Evolutionary conservation across 352 stramenopile genomes (phyloP).

Genomic region (Phytopythium sindhum): DNA sequence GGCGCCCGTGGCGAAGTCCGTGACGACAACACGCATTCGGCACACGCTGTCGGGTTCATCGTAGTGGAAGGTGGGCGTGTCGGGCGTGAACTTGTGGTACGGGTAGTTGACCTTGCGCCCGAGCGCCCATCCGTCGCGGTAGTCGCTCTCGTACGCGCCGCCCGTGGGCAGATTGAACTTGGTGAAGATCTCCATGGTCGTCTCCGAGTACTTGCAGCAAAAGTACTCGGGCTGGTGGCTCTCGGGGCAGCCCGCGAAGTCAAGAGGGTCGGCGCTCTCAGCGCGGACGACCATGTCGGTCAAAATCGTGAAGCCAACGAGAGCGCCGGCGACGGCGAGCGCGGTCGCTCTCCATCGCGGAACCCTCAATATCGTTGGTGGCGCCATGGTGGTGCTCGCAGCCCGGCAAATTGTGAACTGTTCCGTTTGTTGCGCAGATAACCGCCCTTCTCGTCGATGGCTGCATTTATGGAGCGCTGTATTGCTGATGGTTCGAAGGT

Average conservation of each 20-base stretch:
- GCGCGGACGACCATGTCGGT: not conserved
- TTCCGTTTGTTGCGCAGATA: not conserved
- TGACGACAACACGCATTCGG: constrained; percentile 17
- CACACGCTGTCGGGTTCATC: constrained; percentile 21
- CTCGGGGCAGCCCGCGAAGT: constrained; percentile 27
- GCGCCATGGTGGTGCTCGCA: not conserved
- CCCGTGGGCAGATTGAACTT: constrained; percentile 26
- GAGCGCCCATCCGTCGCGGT: constrained; percentile 20
- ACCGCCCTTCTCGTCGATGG: not conserved
- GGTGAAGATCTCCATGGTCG: constrained; percentile 26
- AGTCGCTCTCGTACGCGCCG: constrained; percentile 24
- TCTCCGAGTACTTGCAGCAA: constrained; percentile 26
- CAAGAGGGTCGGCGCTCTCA: constrained; percentile 9
- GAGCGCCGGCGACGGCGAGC: not conserved
- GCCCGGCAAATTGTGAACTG: constrained; percentile 2
- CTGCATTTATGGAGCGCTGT: not conserved
- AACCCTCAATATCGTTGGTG: not conserved
- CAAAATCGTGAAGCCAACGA: not conserved
- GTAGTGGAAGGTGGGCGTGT: constrained; percentile 29
- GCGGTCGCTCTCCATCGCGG: not conserved
- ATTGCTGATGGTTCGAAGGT: not conserved
- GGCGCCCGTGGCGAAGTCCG: constrained; percentile 15
- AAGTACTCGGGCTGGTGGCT: constrained; percentile 30
- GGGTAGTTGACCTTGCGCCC: constrained; percentile 31
- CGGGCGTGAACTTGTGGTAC: constrained; percentile 25